Percentiles rank a stretch among this genome's conserved stretches.
Evolutionary conservation across 768 basidiomycete species (phyloP).

Genomic region (Boletus fagicola): DNA sequence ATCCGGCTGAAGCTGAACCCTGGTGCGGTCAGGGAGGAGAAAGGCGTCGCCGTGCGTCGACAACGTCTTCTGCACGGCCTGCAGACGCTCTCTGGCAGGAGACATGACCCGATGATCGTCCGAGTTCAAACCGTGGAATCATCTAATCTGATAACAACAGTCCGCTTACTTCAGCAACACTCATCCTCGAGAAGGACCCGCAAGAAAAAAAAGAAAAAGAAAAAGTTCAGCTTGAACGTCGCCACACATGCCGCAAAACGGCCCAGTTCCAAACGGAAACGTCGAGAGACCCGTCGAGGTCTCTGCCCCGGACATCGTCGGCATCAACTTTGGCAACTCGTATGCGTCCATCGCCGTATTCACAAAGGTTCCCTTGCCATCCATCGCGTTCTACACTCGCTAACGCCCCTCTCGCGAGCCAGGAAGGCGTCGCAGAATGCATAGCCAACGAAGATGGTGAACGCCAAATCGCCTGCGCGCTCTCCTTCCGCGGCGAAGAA

Average conservation of each 20-base stretch:
- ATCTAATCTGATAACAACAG: conserved; percentile 12
- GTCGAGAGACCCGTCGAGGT: conserved; percentile 41
- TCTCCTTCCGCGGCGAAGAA: conserved; percentile 90
- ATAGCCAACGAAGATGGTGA: conserved; percentile 99
- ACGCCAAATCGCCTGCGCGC: conserved; percentile 93
- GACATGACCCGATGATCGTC: conserved; percentile 3
- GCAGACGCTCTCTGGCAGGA: conserved; percentile 3
- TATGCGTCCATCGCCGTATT: conserved; percentile 95
- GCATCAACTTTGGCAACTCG: conserved; percentile 95
- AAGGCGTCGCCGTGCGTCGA: neutral
- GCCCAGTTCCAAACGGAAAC: conserved; percentile 48
- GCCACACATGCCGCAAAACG: conserved; percentile 42
- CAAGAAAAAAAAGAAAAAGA: neutral
- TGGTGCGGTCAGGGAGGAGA: conserved; percentile 19
- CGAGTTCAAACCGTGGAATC: neutral
- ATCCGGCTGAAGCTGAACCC: neutral
- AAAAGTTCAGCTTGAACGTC: neutral
- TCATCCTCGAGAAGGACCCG: no score
- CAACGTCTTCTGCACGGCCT: conserved; percentile 15
- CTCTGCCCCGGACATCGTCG: conserved; percentile 63
- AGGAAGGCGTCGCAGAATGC: conserved; percentile 92
- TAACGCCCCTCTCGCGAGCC: neutral
- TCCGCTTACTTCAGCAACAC: conserved; percentile 12
- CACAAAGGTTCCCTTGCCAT: conserved; percentile 69
- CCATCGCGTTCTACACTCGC: neutral